Conservation (phyloP, 2,329 filamentous ascomycete species). For the Sclerotiophoma versabilis region DNA sequence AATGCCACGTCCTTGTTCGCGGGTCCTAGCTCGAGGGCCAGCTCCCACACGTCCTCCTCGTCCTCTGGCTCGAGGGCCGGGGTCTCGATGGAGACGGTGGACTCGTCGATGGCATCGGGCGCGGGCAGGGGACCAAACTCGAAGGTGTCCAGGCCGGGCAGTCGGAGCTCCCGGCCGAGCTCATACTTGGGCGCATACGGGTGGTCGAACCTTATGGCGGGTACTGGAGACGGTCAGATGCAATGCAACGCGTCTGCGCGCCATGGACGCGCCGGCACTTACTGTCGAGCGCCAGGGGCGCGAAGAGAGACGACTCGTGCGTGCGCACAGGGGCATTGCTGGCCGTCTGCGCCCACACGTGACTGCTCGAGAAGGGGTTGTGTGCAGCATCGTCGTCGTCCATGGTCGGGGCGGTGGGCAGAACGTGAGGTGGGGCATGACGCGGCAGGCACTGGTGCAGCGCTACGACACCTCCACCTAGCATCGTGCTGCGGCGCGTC, state of each 20-base stretch:
- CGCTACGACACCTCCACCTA: conserved; percentile 33
- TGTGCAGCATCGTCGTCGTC: conserved; percentile 51
- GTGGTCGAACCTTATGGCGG: conserved; percentile 47
- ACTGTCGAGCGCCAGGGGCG: conserved; percentile 47
- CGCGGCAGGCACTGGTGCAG: conserved; percentile 37
- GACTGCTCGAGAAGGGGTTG: conserved; percentile 69
- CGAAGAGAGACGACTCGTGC: conserved; percentile 42
- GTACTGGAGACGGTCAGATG: conserved; percentile 40
- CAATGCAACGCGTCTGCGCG: conserved; percentile 30
- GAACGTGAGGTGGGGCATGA: conserved; percentile 37
- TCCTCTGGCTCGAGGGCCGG: conserved; percentile 37
- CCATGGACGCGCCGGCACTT: conserved; percentile 34
- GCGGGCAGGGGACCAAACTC: conserved; percentile 50
- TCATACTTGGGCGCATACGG: conserved; percentile 49
- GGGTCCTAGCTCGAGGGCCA: conserved; percentile 43
- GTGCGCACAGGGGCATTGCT: conserved; percentile 44
- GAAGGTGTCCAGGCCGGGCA: conserved; percentile 51
- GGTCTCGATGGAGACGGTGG: conserved; percentile 36
- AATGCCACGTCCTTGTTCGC: conserved; percentile 50
- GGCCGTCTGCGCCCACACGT: conserved; percentile 65
- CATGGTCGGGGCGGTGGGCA: conserved; percentile 12
- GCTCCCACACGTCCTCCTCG: conserved; percentile 52
- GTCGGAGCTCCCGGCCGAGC: conserved; percentile 44
- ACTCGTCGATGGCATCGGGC: conserved; percentile 43
- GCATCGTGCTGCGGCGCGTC: conserved; percentile 20